A percentile compares a stretch with the other conserved stretches of the same genome.
Evolutionary conservation across 2,329 filamentous ascomycete genomes (phyloP).

Genomic region (Fusarium armeniacum): DNA sequence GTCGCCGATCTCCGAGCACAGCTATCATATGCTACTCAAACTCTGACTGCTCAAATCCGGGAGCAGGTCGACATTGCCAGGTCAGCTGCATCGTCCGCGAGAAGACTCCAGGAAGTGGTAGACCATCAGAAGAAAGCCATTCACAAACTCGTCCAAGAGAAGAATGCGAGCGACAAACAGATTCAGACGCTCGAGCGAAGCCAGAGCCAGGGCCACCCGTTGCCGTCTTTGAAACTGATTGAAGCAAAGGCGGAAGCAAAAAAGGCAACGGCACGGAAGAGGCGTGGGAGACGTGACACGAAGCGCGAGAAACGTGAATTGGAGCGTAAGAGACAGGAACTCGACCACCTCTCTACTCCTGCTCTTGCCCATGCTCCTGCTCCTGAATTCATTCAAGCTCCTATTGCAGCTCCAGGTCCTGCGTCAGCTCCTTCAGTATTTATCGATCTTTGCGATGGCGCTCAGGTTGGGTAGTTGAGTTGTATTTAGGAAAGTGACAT

Average conservation of each 20-base stretch:
- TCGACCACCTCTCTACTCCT: neutral
- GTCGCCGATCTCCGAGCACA: neutral
- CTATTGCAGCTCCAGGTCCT: neutral
- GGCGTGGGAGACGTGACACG: neutral
- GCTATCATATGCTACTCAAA: neutral
- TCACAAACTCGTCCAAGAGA: neutral
- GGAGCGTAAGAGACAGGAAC: neutral
- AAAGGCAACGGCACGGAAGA: neutral
- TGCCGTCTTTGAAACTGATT: no score
- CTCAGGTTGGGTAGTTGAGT: neutral
- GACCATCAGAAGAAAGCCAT: neutral
- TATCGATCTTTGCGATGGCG: no score
- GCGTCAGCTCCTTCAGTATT: no score
- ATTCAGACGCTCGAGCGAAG: neutral
- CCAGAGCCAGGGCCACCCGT: no score
- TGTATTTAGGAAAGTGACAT: no score
- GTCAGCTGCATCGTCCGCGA: rapidly evolving
- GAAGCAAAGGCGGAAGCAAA: neutral
- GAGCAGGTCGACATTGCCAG: neutral
- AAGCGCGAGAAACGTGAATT: neutral
- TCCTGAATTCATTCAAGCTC: no score
- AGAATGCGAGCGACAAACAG: neutral
- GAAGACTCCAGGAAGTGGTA: neutral
- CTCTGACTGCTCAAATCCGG: neutral
- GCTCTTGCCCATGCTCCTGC: no score